Conservation (phyloP, 2,329 filamentous ascomycete species). For the Apiospora kogelbergensis region DNA sequence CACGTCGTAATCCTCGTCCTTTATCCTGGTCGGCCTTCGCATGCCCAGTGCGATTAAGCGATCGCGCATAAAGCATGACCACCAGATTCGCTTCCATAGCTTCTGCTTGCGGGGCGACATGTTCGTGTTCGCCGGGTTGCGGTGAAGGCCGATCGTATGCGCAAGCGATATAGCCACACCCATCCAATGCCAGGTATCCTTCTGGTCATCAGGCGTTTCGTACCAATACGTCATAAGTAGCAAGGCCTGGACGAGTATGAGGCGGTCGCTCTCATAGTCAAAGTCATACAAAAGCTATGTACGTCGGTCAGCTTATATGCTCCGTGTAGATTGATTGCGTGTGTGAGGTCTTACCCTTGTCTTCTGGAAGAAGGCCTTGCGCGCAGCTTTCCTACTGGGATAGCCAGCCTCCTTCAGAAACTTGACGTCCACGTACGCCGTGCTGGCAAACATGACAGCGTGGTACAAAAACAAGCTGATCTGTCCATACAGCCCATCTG, state of each 20-base stretch:
- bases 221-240: constrained; percentile 98
- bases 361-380: constrained; percentile 86
- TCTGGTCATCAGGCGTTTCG: constrained; percentile 93
- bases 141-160: constrained; percentile 89
- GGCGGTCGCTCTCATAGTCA: constrained; percentile 88
- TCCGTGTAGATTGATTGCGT: constrained; percentile 10
- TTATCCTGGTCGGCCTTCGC: constrained; percentile 88
- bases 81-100: constrained; percentile 96
- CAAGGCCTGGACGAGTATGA: constrained; percentile 83
- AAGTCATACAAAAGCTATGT: constrained; percentile 89
- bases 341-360: constrained; percentile 64
- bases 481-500: constrained; percentile 68
- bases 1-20: constrained; percentile 90
- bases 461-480: constrained; percentile 89
- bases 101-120: constrained; percentile 74
- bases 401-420: constrained; percentile 77
- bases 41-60: constrained; percentile 90
- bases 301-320: constrained; percentile 17
- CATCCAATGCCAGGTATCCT: constrained; percentile 99
- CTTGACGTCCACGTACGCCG: constrained; percentile 82
- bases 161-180: constrained; percentile 90
- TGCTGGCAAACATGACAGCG: constrained; percentile 90
- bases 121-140: constrained; percentile 74
- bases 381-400: constrained; percentile 72
- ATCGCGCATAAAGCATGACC: constrained; percentile 96